These are phyloP conservation scores for Cenococcum geophilum DNA, from an alignment of 495 filamentous ascomycete species.

Conservation along the genomic window DNA sequence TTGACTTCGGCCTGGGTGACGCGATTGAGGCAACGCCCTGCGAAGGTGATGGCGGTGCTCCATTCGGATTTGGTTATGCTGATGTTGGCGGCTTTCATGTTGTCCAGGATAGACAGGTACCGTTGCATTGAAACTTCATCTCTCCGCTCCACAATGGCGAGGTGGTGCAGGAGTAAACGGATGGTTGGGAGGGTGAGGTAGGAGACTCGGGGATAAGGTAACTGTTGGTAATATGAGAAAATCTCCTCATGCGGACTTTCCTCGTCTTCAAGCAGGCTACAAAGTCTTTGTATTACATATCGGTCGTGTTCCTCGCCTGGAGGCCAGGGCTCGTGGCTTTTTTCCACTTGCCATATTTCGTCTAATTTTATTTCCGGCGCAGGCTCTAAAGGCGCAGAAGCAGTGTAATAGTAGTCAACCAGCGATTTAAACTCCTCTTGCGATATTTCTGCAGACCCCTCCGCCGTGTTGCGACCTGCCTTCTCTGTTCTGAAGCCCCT, in stretches of 20 bases:
- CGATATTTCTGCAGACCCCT: slow-evolving; percentile 10
- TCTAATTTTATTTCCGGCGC: neutral
- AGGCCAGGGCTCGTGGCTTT: slow-evolving; percentile 21
- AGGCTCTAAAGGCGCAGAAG: neutral
- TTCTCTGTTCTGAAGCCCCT: slow-evolving; percentile 10
- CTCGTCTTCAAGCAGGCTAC: slow-evolving; percentile 41
- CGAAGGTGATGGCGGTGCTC: slow-evolving; percentile 76
- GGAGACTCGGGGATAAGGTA: slow-evolving; percentile 61
- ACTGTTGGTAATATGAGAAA: slow-evolving; percentile 53
- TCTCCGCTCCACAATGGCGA: slow-evolving; percentile 58
- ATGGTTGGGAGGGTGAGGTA: slow-evolving; percentile 55
- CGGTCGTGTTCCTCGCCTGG: slow-evolving; percentile 2
- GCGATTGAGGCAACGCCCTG: slow-evolving; percentile 59
- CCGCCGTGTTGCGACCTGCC: slow-evolving; percentile 3
- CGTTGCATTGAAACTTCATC: slow-evolving; percentile 60
- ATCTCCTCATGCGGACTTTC: slow-evolving; percentile 49
- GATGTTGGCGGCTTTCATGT: slow-evolving; percentile 63
- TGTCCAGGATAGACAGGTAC: slow-evolving; percentile 76
- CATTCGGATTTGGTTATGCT: slow-evolving; percentile 62
- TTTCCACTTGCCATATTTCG: slow-evolving; percentile 24
- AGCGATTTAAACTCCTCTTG: slow-evolving; percentile 25
- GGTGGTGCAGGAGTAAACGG: slow-evolving; percentile 57
- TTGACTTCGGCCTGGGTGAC: slow-evolving; percentile 60
- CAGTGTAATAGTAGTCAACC: slow-evolving; percentile 27
- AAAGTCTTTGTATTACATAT: slow-evolving; percentile 27